phyloP scores from a whole-genome alignment of 1,139 yeast species.

The Scheffersomyces segobiensis region DNA sequence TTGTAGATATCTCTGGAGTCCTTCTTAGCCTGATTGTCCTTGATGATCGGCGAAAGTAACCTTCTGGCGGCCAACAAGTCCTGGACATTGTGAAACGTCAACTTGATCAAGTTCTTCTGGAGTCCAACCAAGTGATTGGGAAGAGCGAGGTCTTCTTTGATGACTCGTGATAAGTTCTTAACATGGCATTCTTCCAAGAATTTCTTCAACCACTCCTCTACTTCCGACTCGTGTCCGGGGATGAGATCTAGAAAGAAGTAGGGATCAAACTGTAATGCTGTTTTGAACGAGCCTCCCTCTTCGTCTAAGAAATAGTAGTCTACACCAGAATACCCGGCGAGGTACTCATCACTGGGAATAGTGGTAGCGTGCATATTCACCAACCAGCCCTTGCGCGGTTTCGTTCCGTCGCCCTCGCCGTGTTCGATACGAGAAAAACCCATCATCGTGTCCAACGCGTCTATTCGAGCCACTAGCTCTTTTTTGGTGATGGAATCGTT shows the following conservation, averaged over 20 bases:
- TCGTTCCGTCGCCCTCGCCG: conserved; percentile 50
- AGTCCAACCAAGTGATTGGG: conserved; percentile 89
- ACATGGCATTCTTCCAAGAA: conserved; percentile 59
- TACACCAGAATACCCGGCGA: conserved; percentile 70
- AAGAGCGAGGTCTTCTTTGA: conserved; percentile 75
- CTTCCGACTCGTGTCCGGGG: conserved; percentile 71
- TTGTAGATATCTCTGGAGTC: conserved; percentile 74
- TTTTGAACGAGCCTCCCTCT: conserved; percentile 94
- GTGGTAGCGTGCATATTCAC: conserved; percentile 81
- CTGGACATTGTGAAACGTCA: conserved; percentile 72
- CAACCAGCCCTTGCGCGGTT: conserved; percentile 82
- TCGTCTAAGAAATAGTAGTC: conserved; percentile 96
- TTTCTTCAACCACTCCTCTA: conserved; percentile 80
- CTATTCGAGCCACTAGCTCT: conserved; percentile 55
- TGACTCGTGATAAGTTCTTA: conserved; percentile 54
- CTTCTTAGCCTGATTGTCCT: conserved; percentile 62
- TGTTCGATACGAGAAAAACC: conserved; percentile 80
- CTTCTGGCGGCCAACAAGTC: conserved; percentile 79
- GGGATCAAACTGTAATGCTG: conserved; percentile 82
- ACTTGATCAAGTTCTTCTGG: conserved; percentile 60
- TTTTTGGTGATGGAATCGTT: conserved; percentile 38
- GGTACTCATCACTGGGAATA: conserved; percentile 52
- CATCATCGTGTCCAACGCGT: conserved; percentile 70
- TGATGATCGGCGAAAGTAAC: conserved; percentile 65
- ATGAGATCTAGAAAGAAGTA: conserved; percentile 77